Evolutionary conservation across 1,284 basidiomycete genomes (phyloP).

Genomic region (Marasmius sp.): DNA sequence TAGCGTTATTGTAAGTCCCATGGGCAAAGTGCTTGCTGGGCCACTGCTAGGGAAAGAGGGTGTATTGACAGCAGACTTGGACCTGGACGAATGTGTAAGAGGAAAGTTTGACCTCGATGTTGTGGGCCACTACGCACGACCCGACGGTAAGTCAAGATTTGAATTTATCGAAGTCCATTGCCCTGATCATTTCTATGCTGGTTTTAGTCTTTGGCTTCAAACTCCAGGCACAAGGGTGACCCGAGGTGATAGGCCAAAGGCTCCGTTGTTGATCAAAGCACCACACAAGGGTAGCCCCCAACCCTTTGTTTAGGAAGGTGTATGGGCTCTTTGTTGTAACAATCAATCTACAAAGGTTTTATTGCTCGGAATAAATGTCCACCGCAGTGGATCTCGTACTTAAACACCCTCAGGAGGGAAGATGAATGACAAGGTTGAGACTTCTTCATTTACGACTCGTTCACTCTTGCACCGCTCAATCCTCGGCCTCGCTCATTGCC

Average conservation of each 20-base stretch:
- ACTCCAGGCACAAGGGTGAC: background rate
- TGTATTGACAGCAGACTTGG: conserved; percentile 63
- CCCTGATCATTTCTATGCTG: background rate
- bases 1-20: conserved; percentile 66
- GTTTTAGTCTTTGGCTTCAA: conserved; percentile 11
- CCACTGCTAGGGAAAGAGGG: conserved; percentile 63
- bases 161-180: background rate
- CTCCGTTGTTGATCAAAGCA: background rate
- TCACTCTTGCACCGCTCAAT: background rate
- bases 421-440: background rate
- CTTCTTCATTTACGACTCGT: background rate
- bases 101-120: conserved; percentile 76
- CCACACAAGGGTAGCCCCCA: background rate
- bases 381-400: no score
- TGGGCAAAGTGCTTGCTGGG: conserved; percentile 69
- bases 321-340: background rate
- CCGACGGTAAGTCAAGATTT: conserved; percentile 49
- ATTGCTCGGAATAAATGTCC: background rate
- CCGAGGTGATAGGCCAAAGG: background rate
- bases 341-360: background rate
- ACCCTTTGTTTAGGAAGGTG: background rate
- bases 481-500: background rate
- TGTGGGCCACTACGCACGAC: conserved; percentile 68
- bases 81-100: conserved; percentile 58
- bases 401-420: background rate